Evolutionary conservation across 306 rosid genomes (phyloP).

Genomic region (Quercus berberidifolia): DNA sequence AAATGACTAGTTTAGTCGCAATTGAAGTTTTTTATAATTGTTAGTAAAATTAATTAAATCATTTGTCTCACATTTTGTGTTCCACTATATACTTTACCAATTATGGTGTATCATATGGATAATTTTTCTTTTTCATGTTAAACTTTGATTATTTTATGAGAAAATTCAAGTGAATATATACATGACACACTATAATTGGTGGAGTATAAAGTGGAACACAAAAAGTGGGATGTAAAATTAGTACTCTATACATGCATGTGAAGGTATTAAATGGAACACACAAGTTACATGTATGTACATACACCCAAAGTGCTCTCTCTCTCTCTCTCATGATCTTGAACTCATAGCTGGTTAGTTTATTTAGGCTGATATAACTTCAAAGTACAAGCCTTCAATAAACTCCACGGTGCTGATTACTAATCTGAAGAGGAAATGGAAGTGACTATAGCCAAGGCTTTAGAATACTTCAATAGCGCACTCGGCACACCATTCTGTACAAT

Average conservation of each 20-base stretch:
- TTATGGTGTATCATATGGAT: no score
- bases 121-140: no score
- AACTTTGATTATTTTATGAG: no score
- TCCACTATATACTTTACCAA: no score
- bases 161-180: no score
- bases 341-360: constrained; percentile 9
- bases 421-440: constrained; percentile 66
- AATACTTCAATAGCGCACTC: constrained; percentile 70
- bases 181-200: constrained; percentile 71
- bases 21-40: no score
- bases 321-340: neutral
- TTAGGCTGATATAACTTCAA: constrained; percentile 79
- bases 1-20: no score
- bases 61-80: no score
- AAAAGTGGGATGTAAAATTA: no score
- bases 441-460: constrained; percentile 53
- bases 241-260: constrained; percentile 69
- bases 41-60: no score
- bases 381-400: constrained; percentile 67
- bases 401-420: constrained; percentile 52
- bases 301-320: constrained; percentile 53
- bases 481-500: constrained; percentile 71
- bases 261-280: constrained; percentile 93
- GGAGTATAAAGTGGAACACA: no score
- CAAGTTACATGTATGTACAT: constrained; percentile 80